Conservation (phyloP, 768 basidiomycete genomes). For the Boletus sp. region DNA sequence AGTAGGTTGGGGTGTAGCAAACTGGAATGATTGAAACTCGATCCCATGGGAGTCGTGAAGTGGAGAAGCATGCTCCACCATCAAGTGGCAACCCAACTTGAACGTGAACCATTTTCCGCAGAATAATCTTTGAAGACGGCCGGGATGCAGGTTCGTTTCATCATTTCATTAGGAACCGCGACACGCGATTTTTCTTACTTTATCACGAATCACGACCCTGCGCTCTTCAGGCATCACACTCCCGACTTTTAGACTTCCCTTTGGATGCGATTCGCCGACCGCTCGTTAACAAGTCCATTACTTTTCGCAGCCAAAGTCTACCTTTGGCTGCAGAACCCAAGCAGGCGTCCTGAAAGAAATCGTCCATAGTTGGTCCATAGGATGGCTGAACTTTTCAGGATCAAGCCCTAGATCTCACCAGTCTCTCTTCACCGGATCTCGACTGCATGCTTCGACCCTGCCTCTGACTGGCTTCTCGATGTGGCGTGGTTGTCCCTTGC, state of each 20-base stretch:
- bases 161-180: conserved; percentile 6
- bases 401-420: background rate
- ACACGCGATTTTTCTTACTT: conserved; percentile 8
- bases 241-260: background rate
- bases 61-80: background rate
- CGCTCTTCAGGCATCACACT: background rate
- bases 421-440: background rate
- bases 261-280: background rate
- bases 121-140: background rate
- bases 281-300: background rate
- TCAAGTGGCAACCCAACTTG: background rate
- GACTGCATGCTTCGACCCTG: background rate
- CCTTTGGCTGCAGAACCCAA: too few relatives aligned
- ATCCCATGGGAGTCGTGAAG: background rate
- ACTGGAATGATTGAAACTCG: background rate
- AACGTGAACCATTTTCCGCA: background rate
- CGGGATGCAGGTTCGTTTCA: conserved; percentile 15
- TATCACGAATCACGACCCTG: conserved; percentile 10
- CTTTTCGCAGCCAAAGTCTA: background rate
- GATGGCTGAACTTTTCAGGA: background rate
- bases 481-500: background rate
- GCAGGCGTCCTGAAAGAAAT: background rate
- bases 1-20: background rate
- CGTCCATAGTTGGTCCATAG: too few relatives aligned
- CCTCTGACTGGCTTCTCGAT: background rate